Conservation (phyloP, 2,329 filamentous ascomycete species). For the Colletotrichum plurivorum region DNA sequence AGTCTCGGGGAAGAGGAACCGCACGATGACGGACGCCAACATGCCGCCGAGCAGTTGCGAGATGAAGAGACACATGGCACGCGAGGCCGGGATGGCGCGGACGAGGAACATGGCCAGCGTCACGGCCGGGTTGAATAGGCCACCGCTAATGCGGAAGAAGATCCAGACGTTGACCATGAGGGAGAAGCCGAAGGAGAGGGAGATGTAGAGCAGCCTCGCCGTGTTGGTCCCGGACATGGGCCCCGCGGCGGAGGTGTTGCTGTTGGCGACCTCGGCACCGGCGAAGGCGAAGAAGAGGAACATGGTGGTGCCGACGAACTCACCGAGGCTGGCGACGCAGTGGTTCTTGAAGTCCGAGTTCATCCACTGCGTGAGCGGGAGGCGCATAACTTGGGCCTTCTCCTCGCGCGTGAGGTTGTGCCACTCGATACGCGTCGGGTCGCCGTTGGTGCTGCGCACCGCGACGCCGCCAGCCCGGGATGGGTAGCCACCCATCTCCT, state of each 20-base stretch:
- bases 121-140: conserved; percentile 54
- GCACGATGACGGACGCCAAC: conserved; percentile 57
- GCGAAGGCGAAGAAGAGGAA: conserved; percentile 61
- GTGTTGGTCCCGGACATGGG: conserved; percentile 60
- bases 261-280: conserved; percentile 57
- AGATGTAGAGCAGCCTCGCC: conserved; percentile 58
- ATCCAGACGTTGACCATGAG: conserved; percentile 63
- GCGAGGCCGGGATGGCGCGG: conserved; percentile 60
- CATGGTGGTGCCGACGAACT: conserved; percentile 59
- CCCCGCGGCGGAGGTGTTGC: conserved; percentile 58
- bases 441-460: conserved; percentile 32
- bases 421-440: conserved; percentile 52
- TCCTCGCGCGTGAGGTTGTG: conserved; percentile 55
- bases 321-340: conserved; percentile 54
- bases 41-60: conserved; percentile 66
- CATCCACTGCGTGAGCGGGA: conserved; percentile 63
- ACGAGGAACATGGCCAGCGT: conserved; percentile 68
- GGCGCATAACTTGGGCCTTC: conserved; percentile 58
- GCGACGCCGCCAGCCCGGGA: conserved; percentile 21
- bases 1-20: conserved; percentile 58
- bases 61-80: conserved; percentile 62
- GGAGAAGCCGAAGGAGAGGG: conserved; percentile 58
- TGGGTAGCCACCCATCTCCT: conserved; percentile 37
- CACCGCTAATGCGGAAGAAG: conserved; percentile 61
- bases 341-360: conserved; percentile 62